Conservation (phyloP, 2,329 filamentous ascomycete genomes). For the Ophiostoma triangulosporum region DNA sequence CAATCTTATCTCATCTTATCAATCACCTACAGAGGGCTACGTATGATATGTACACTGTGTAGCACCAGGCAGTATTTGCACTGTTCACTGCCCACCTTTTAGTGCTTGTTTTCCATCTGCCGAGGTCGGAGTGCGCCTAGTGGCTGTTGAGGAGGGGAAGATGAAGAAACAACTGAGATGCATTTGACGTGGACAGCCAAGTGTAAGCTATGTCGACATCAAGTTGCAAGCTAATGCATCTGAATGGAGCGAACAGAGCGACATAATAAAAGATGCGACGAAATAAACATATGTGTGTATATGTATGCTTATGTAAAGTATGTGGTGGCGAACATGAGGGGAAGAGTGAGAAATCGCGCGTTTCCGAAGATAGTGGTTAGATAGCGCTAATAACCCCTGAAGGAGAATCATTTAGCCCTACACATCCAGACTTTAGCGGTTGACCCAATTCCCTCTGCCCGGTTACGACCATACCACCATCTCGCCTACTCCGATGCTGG, state of each 20-base stretch:
- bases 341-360: not conserved
- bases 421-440: not conserved
- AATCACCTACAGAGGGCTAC: conserved; percentile 1
- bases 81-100: not conserved
- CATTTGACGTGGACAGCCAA: not conserved
- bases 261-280: not conserved
- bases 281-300: not conserved
- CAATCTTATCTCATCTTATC: conserved; percentile 10
- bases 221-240: not conserved
- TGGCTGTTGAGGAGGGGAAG: not conserved
- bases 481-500: not conserved
- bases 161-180: not conserved
- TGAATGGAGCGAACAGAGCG: not conserved
- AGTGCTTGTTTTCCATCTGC: not conserved
- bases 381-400: no score
- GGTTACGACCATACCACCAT: no score
- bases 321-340: not conserved
- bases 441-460: no score
- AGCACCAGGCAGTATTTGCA: not conserved
- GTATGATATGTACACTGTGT: conserved; percentile 5
- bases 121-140: conserved; percentile 8
- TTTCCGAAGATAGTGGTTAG: no score
- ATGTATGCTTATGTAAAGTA: no score
- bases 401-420: not conserved
- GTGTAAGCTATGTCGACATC: not conserved